Evolutionary conservation across 2,329 filamentous ascomycete species (phyloP).

Genomic region (Myriosclerotinia scirpicola): DNA sequence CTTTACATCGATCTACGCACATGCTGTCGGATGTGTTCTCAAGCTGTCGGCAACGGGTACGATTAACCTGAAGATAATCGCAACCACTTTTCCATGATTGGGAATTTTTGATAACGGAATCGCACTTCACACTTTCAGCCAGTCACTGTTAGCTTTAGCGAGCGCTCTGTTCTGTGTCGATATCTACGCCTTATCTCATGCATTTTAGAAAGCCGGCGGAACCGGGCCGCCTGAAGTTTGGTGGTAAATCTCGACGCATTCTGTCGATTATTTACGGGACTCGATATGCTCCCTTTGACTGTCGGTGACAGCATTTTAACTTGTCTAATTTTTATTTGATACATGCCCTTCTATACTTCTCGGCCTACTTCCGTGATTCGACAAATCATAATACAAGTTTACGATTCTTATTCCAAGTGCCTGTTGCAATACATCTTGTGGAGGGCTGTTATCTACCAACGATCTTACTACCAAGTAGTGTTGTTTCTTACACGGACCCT

Average conservation of each 20-base stretch:
- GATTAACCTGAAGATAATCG: background rate
- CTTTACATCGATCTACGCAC: background rate
- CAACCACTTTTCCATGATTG: background rate
- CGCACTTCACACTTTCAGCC: background rate
- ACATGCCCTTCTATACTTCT: background rate
- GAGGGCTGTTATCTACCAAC: background rate
- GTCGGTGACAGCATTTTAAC: background rate
- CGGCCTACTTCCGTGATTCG: background rate
- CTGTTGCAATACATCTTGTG: background rate
- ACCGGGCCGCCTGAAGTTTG: background rate
- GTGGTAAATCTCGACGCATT: background rate
- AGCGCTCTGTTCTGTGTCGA: background rate
- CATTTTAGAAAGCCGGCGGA: background rate
- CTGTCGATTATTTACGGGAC: background rate
- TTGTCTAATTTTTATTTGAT: background rate
- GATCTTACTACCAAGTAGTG: background rate
- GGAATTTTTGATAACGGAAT: background rate
- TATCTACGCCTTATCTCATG: background rate
- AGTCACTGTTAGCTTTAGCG: background rate
- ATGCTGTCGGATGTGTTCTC: background rate
- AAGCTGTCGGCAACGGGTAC: background rate
- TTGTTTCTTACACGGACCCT: background rate
- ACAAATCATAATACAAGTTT: background rate
- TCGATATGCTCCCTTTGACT: background rate
- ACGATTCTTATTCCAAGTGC: background rate